Conservation (phyloP, 2,329 filamentous ascomycete genomes). For the Amesomyces nigricolor region DNA sequence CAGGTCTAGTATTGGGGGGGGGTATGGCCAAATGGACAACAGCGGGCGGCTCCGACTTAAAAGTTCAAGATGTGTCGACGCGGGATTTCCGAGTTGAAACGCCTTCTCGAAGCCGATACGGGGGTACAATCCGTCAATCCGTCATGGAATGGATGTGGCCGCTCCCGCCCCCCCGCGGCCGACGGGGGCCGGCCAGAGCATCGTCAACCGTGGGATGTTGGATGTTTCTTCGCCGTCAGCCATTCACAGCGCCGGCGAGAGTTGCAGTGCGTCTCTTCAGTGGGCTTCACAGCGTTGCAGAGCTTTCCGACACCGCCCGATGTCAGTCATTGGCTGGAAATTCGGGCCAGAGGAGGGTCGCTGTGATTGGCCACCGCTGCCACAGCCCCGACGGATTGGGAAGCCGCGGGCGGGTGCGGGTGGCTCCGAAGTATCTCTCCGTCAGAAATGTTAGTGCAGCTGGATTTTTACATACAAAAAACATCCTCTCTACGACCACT, state of each 20-base stretch:
- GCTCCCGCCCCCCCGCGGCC: not conserved
- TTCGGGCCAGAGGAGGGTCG: not conserved
- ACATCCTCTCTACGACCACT: too few species aligned
- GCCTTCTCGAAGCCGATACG: not conserved
- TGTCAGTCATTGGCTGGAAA: conserved; percentile 19
- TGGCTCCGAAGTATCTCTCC: not conserved
- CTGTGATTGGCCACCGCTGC: conserved; percentile 16
- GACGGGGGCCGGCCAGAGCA: not conserved
- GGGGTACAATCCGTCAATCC: not conserved
- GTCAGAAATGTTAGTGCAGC: too few species aligned
- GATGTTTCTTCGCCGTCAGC: not conserved
- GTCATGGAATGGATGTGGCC: not conserved
- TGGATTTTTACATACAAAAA: too few species aligned
- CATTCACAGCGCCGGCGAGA: not conserved
- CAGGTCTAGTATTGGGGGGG: not conserved
- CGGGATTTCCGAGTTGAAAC: conserved; percentile 4
- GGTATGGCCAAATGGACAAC: not conserved
- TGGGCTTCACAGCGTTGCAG: not conserved
- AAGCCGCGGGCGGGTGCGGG: not conserved
- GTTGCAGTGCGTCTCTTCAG: conserved; percentile 5
- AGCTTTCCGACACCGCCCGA: conserved; percentile 10
- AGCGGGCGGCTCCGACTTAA: not conserved
- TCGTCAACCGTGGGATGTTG: not conserved
- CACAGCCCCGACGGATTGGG: conserved; percentile 22
- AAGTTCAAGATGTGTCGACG: not conserved